These are phyloP conservation scores for Penicillium herquei DNA, from an alignment of 495 filamentous ascomycete genomes.

Conservation along the genomic window DNA sequence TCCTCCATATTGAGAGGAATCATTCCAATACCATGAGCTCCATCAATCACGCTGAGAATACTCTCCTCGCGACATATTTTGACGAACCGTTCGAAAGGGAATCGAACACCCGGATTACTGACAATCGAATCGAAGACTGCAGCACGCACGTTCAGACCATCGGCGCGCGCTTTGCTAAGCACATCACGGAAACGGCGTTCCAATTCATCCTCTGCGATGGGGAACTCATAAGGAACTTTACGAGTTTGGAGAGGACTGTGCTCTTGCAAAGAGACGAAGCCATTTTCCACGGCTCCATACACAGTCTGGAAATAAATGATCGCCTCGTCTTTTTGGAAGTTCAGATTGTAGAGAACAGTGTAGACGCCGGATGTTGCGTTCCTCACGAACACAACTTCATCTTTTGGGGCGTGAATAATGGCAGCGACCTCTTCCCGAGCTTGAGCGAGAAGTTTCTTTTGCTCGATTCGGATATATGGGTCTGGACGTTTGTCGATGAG, in stretches of 20 bases:
- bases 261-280: conserved; percentile 67
- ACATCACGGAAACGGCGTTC: conserved; percentile 49
- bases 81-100: conserved; percentile 72
- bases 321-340: conserved; percentile 56
- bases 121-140: conserved; percentile 81
- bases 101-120: conserved; percentile 69
- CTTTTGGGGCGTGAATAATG: conserved; percentile 58
- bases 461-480: conserved; percentile 65
- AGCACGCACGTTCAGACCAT: conserved; percentile 50
- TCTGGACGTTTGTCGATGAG: conserved; percentile 65
- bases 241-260: conserved; percentile 39
- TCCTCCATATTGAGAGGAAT: conserved; percentile 62
- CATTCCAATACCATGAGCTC: conserved; percentile 78
- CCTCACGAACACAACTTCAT: conserved; percentile 71
- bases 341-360: conserved; percentile 72
- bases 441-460: conserved; percentile 56
- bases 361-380: conserved; percentile 83
- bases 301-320: conserved; percentile 71
- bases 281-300: conserved; percentile 73
- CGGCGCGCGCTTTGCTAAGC: conserved; percentile 39
- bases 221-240: conserved; percentile 52
- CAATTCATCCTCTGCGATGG: conserved; percentile 58
- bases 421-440: conserved; percentile 63
- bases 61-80: conserved; percentile 60
- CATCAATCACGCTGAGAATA: conserved; percentile 70